phyloP scores from a whole-genome alignment of 139 green algal species.

The Coelastrella sp. region DNA sequence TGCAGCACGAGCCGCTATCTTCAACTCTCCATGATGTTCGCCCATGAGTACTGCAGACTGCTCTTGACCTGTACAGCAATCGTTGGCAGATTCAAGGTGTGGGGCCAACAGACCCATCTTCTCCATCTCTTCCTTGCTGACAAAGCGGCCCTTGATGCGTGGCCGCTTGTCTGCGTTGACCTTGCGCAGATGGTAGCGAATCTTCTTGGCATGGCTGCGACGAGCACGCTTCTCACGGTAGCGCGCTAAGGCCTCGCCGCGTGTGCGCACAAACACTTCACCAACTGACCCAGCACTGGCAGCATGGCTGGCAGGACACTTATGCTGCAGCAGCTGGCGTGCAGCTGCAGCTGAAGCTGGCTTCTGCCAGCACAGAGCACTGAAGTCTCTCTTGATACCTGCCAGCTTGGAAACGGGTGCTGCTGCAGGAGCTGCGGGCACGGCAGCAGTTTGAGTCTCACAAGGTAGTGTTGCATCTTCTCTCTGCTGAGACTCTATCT shows the following conservation, averaged over 20 bases:
- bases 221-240: slow-evolving; percentile 70
- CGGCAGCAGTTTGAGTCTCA: too few relatives aligned
- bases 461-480: too few relatives aligned
- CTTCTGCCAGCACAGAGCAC: neutral
- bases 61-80: too few relatives aligned
- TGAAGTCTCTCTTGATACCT: too few relatives aligned
- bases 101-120: neutral
- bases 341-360: neutral
- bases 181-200: slow-evolving; percentile 76
- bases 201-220: slow-evolving; percentile 69
- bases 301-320: neutral
- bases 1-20: neutral
- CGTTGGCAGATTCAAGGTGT: too few relatives aligned
- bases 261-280: slow-evolving; percentile 22
- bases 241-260: slow-evolving; percentile 60
- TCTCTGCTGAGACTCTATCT: too few relatives aligned
- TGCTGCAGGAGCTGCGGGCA: too few relatives aligned
- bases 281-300: slow-evolving; percentile 24
- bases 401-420: too few relatives aligned
- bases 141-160: slow-evolving; percentile 82
- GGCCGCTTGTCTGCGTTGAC: slow-evolving; percentile 77
- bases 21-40: too few relatives aligned
- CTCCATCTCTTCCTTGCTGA: slow-evolving; percentile 72
- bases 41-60: too few relatives aligned
- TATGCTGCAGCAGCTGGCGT: neutral